Base-by-base conservation (phyloP, 75 land plant genomes). In the Sequoia sempervirens region DNA sequence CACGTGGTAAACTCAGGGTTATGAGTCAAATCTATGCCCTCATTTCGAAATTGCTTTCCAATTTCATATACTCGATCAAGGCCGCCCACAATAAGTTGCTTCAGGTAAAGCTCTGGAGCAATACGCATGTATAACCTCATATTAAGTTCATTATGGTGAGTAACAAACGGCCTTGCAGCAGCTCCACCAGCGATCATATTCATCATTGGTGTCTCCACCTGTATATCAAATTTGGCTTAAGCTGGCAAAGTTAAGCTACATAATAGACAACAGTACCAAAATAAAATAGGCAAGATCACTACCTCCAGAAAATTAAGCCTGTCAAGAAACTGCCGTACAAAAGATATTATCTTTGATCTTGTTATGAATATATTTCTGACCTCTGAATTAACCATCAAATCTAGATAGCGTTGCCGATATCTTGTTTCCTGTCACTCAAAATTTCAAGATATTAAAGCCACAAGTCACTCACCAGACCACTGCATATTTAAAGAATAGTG, bases 151-250 rank as follows among this genome's bases (percentile, higher is more conserved):
- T 97, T 95, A 88, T 95, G 97, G 86, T 94, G 95, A n/a, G 99
- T 97, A 54, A 91, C 90, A 89, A 97, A 97, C 34, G 99, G 99
- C 53, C 89, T 91, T 9, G 99, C 99, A 74, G 99, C 96, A 83
- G 99, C 99, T 47, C 99, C 99, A 30, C 99, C 99, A 84, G 99
- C 95, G 86, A 95, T 97, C 99, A 95, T 94, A 85, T 97, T 97
- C 97, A 97, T 93, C 94, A 97, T 95, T 11, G 97, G 96, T 13
- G 99, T 97, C 88, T 97, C 99, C 38, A 97, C 99, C 99, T 97
- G 87, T 47, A 41, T n/a, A 23, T 85, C 38, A 17, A 15, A 73
- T 86, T 40, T 52, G 5, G n/a, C 83, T 80, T 38, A 40, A 47
- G 47, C 8, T 10, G 12, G 8, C 26, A 11, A 78, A 78, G 1